Conservation (phyloP, 768 basidiomycete species). For the Pisolithus orientalis region DNA sequence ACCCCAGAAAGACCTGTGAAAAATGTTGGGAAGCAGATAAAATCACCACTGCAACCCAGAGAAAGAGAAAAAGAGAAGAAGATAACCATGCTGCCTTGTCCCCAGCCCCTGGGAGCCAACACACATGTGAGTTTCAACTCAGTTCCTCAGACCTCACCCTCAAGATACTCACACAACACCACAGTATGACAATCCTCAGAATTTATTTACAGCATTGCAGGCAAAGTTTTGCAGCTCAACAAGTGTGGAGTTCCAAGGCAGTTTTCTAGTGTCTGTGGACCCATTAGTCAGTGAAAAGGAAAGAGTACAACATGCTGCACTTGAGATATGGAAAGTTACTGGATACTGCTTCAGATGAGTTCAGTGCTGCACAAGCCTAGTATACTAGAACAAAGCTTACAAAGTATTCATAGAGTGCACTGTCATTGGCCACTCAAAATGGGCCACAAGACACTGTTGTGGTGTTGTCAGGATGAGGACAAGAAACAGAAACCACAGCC, state of each 20-base stretch:
- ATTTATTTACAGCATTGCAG: too few species aligned
- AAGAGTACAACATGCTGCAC: too few species aligned
- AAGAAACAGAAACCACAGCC: conserved; percentile 33
- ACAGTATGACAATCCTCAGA: too few species aligned
- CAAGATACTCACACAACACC: too few species aligned
- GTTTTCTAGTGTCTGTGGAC: too few species aligned
- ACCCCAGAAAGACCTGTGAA: not conserved
- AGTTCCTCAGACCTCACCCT: too few species aligned
- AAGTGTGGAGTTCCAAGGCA: too few species aligned
- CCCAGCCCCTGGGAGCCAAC: not conserved
- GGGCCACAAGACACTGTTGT: conserved; percentile 45
- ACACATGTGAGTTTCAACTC: too few species aligned
- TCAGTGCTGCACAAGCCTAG: not conserved
- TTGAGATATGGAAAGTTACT: too few species aligned
- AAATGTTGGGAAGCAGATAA: not conserved
- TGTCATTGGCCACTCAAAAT: conserved; percentile 23
- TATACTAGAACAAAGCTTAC: not conserved
- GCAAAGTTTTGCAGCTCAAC: too few species aligned
- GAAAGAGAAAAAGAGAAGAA: not conserved
- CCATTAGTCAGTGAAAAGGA: too few species aligned
- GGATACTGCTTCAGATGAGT: too few species aligned
- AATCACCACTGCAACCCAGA: not conserved
- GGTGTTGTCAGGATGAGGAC: conserved; percentile 47
- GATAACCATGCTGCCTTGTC: not conserved
- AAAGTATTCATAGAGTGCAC: not conserved